Evolutionary conservation across 2,329 filamentous ascomycete species (phyloP).

Genomic region (Alternaria sp.): DNA sequence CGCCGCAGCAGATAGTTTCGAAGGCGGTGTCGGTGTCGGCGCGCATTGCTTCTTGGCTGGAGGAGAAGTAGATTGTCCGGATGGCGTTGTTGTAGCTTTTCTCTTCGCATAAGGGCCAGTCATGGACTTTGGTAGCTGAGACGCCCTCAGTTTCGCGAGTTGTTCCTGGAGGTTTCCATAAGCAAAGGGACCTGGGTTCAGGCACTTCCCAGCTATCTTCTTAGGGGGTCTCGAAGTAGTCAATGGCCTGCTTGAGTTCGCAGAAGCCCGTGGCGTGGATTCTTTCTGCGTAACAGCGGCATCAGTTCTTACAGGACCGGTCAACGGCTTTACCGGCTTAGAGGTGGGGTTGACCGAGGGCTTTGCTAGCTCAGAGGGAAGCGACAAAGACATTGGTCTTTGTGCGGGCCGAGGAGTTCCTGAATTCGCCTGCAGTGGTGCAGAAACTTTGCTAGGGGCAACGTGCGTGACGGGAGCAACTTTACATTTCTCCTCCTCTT

Average conservation of each 20-base stretch:
- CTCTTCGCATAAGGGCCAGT: neutral
- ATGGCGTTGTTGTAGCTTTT: neutral
- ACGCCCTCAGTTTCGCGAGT: slow-evolving; percentile 13
- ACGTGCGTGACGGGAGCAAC: neutral
- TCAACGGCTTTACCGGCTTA: neutral
- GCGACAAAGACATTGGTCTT: neutral
- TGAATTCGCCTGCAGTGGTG: neutral
- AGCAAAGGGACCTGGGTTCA: slow-evolving; percentile 12
- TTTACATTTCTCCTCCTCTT: neutral
- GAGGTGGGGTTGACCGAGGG: neutral
- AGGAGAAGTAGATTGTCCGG: neutral
- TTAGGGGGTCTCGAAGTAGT: slow-evolving; percentile 1
- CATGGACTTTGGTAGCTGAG: slow-evolving; percentile 12
- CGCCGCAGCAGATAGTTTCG: neutral
- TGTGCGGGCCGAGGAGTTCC: neutral
- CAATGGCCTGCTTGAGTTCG: slow-evolving; percentile 2
- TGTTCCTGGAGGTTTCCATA: slow-evolving; percentile 7
- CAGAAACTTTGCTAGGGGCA: neutral
- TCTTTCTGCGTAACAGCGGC: neutral
- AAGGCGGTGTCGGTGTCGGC: neutral
- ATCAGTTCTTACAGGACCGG: neutral
- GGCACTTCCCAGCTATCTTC: slow-evolving; percentile 16
- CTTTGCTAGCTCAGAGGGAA: neutral
- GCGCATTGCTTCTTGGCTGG: slow-evolving; percentile 3
- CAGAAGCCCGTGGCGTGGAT: neutral